Conservation (phyloP, 768 basidiomycete species). For the Flagelloscypha sp. region DNA sequence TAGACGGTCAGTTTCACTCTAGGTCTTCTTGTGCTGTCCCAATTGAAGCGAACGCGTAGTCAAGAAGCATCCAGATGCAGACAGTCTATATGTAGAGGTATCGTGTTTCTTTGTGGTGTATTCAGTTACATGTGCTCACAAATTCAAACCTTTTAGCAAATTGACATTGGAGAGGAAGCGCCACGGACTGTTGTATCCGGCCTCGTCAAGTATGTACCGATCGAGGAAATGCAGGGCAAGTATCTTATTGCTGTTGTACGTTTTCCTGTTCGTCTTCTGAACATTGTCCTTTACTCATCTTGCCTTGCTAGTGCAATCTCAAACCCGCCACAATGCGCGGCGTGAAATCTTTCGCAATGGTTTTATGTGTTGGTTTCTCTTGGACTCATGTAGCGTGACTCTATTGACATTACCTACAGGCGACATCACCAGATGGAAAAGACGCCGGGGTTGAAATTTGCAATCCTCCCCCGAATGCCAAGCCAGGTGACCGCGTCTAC, state of each 20-base stretch:
- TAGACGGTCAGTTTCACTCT: constrained; percentile 58
- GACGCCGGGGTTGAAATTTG: constrained; percentile 89
- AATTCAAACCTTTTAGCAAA: constrained; percentile 49
- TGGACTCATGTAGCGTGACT: neutral
- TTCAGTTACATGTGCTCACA: neutral
- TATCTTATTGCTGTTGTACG: constrained; percentile 77
- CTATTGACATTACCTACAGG: constrained; percentile 35
- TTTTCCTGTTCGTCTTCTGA: neutral
- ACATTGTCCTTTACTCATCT: neutral
- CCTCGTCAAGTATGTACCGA: constrained; percentile 91
- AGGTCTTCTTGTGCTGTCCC: neutral
- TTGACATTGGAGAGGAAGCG: constrained; percentile 90
- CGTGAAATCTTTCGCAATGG: constrained; percentile 97
- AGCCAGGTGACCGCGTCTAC: constrained; percentile 90
- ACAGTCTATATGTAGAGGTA: constrained; percentile 93
- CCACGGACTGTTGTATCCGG: constrained; percentile 96
- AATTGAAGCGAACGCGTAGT: constrained; percentile 39
- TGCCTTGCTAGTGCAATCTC: constrained; percentile 62
- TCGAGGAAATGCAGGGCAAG: constrained; percentile 85
- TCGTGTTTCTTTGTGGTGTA: too few relatives aligned
- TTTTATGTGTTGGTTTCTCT: constrained; percentile 63
- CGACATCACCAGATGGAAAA: constrained; percentile 83
- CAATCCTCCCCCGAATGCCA: constrained; percentile 73
- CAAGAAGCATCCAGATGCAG: constrained; percentile 94
- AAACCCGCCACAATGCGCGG: constrained; percentile 97